Evolutionary conservation across 495 filamentous ascomycete species (phyloP), one percentile per base, ranked within the genome.

Genomic region (Recurvomyces mirabilis): DNA sequence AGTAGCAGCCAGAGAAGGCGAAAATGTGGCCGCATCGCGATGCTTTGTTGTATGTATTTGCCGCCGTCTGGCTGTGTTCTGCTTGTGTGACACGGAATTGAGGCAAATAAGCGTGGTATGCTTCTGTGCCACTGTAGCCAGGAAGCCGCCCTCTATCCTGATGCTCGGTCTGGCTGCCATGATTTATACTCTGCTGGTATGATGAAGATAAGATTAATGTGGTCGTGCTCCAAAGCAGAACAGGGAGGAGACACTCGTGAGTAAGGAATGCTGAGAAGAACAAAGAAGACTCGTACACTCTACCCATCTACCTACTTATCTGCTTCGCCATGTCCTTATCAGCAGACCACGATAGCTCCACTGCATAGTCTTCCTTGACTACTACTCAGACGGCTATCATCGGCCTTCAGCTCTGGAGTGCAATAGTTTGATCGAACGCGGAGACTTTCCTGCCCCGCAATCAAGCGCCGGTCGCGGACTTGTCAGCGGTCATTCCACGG

Each of bases 1-100:
- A 36, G 10, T 11, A 35, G 23, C 34, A 12, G 34, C 5, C 4
- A 9, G 2, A 5, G 10, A 23, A 3, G 15, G 20, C 5, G 20
- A n/a, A n/a, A n/a, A n/a, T n/a, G n/a, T n/a, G 22, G 30, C 22
- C 4, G 43, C 43, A 46, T 46, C 43, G 20, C 38, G 43, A 10
- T 12, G 23, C 14, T 36, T 21, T 12, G 32, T 32, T 14, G 23
- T 22, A 2, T 32, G 19, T 5, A n/a, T 23, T 17, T 34, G 10
- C 12, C 14, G 33, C 21, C 28, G 37, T 26, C 21, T 24, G 3
- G 17, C 24, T 46, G 43, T 34, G 29, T 26, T 25, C 32, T 37
- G 43, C 15, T 36, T 17, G 41, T 11, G 40, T 30, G 24, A 13
- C 10, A 41, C 15, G 19, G 15, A 9, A 25, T 15, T 4, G 25